Evolutionary conservation across 495 filamentous ascomycete genomes (phyloP), one percentile per base, ranked within the genome.

Genomic region (Aspergillus indologenus): DNA sequence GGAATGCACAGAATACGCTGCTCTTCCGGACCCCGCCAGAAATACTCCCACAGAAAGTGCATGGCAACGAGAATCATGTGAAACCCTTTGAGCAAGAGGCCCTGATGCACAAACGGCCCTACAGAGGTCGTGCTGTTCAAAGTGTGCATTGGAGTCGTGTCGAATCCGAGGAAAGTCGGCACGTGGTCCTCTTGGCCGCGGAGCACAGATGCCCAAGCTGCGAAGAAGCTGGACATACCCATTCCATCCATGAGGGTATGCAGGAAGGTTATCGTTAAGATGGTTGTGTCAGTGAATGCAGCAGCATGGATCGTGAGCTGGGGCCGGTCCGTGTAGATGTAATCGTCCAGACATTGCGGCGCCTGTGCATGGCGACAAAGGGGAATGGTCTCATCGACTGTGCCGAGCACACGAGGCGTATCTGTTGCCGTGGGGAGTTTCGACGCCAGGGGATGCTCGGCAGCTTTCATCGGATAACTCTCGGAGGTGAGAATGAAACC

Each of bases 241-340:
- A 78, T 68, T 1, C 69, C 78, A 53, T 84, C 81, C 40, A 71
- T 71, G 7, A 80, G 57, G 1, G 75, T 74, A 60, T 84, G 81
- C 22, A 75, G 67, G 60, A 66, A 81, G 11, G 62, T 67, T 19
- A 80, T 52, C 4, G 70, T 70, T 11, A 84, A 64, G 19, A 84
- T 62, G 0, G 80, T 84, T 8, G 75, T 69, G 62, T 84, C 75
- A 12, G 64, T 57, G 57, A 84, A 82, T 0, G 67, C 65, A 5
- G 73, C 69, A 40, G 81, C 69, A 47, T 82, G 78, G n/a, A 84
- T 66, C 21, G 71, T 62, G 15, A 82, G 64, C 62, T 79, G 79
- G 14, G 81, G 80, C 15, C 60, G 57, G 63, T 84, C 81, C 0
- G 63, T 59, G 51, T 74, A 72, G 22, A 80, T 22, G 57, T 72